Evolutionary conservation across 768 basidiomycete species (phyloP).

Genomic region (Tephrocybe sp.): DNA sequence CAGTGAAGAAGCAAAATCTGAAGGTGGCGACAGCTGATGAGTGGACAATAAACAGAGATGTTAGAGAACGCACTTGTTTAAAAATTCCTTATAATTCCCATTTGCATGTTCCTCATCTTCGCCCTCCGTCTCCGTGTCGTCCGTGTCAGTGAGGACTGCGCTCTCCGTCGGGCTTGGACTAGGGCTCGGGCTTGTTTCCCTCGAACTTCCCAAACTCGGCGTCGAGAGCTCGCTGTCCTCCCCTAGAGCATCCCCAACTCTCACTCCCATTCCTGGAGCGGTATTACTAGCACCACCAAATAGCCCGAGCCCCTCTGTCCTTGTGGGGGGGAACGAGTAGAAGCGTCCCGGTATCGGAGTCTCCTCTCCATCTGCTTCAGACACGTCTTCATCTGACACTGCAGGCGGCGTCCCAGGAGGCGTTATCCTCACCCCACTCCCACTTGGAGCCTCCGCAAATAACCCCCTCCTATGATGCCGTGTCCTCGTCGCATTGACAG

Average conservation of each 20-base stretch:
- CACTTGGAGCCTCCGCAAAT: slow-evolving; percentile 35
- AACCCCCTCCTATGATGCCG: slow-evolving; percentile 41
- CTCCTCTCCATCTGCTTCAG: slow-evolving; percentile 14
- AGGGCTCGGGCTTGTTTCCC: slow-evolving; percentile 24
- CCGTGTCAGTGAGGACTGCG: slow-evolving; percentile 28
- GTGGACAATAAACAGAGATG: background rate
- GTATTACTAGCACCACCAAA: background rate
- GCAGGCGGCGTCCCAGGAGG: slow-evolving; percentile 47
- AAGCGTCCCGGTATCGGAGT: slow-evolving; percentile 30
- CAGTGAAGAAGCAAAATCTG: slow-evolving; percentile 85
- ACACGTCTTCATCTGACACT: slow-evolving; percentile 4
- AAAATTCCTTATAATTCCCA: slow-evolving; percentile 56
- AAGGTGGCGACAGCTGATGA: slow-evolving; percentile 10
- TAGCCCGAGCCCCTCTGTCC: background rate
- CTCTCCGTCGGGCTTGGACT: slow-evolving; percentile 9
- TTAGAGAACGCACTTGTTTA: slow-evolving; percentile 54
- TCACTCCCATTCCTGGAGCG: background rate
- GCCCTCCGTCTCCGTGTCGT: slow-evolving; percentile 22
- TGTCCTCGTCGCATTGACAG: slow-evolving; percentile 5
- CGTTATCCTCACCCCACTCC: slow-evolving; percentile 37
- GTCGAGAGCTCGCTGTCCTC: slow-evolving; percentile 41
- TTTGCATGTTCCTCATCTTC: slow-evolving; percentile 20
- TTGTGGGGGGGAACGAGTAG: slow-evolving; percentile 36
- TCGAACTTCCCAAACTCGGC: slow-evolving; percentile 46
- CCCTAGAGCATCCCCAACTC: slow-evolving; percentile 14